Percentiles rank a stretch among this genome's conserved stretches.
Conservation (phyloP, 2,329 filamentous ascomycete species). For the Aspergillus jensenii region DNA sequence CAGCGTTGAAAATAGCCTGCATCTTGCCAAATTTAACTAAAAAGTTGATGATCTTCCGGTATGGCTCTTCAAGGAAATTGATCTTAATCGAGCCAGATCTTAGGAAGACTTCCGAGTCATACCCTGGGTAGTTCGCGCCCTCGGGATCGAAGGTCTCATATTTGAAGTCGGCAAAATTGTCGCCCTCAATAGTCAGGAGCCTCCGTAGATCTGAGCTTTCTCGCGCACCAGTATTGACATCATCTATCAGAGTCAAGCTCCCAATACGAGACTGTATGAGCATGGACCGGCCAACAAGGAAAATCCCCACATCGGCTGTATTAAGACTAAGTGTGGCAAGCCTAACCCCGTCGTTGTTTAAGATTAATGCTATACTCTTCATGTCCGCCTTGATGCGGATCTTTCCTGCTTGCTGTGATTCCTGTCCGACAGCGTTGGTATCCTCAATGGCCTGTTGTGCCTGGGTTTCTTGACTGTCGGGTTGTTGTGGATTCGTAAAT, state of each 20-base stretch:
- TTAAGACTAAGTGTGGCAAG: constrained; percentile 90
- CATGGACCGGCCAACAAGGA: constrained; percentile 83
- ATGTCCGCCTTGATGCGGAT: constrained; percentile 92
- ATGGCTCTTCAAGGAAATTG: constrained; percentile 95
- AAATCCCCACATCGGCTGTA: constrained; percentile 87
- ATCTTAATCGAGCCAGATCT: constrained; percentile 93
- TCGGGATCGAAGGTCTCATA: constrained; percentile 91
- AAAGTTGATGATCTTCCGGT: constrained; percentile 97
- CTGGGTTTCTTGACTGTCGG: constrained; percentile 35
- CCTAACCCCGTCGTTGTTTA: constrained; percentile 97
- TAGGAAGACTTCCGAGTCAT: constrained; percentile 87
- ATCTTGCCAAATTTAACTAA: constrained; percentile 99
- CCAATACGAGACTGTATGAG: constrained; percentile 82
- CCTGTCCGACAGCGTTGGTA: constrained; percentile 24
- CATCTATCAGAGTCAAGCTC: constrained; percentile 84
- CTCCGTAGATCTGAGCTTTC: constrained; percentile 78
- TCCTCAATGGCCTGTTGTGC: constrained; percentile 31
- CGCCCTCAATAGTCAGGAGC: constrained; percentile 89
- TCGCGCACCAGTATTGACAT: constrained; percentile 86
- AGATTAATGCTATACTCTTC: constrained; percentile 87
- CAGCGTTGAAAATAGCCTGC: constrained; percentile 98
- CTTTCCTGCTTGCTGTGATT: constrained; percentile 58
- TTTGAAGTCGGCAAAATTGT: constrained; percentile 93
- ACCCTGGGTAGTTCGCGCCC: constrained; percentile 80
- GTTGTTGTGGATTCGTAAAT: constrained; percentile 68